Evolutionary conservation across 768 basidiomycete species (phyloP).

Genomic region (Lactifluus echinatus): DNA sequence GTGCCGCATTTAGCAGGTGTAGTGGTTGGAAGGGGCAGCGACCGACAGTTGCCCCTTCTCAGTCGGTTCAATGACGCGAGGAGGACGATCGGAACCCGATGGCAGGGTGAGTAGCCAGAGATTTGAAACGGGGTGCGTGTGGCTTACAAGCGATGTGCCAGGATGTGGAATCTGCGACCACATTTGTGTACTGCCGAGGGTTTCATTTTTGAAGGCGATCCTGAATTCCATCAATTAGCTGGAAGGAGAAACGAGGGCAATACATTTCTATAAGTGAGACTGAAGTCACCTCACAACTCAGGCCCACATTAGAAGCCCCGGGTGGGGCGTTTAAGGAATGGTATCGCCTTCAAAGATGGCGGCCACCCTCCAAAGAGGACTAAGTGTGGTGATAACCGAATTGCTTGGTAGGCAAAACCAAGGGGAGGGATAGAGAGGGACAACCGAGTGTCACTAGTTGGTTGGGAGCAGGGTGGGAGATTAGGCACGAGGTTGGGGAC

Average conservation of each 20-base stretch:
- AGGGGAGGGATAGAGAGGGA: neutral
- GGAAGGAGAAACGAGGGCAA: neutral
- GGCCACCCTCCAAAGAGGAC: neutral
- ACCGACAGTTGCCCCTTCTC: neutral
- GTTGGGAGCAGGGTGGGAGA: neutral
- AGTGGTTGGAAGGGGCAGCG: constrained; percentile 6
- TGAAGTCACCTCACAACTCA: neutral
- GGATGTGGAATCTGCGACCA: neutral
- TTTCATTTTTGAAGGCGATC: neutral
- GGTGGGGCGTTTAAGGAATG: neutral
- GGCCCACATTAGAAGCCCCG: neutral
- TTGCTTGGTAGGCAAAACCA: neutral
- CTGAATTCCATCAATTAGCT: neutral
- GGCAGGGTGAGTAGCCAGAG: neutral
- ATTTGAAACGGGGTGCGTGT: neutral
- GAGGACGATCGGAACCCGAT: neutral
- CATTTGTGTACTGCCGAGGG: neutral
- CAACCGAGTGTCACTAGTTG: neutral
- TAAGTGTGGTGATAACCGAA: neutral
- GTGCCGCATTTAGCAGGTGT: constrained; percentile 16
- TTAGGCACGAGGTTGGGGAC: neutral
- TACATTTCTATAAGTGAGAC: neutral
- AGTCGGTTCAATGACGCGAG: neutral
- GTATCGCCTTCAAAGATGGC: neutral
- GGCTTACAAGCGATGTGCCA: neutral